Evolutionary conservation across 2,329 filamentous ascomycete genomes (phyloP), one percentile per base, ranked within the genome.

Genomic region (Pseudogymnoascus sp.): DNA sequence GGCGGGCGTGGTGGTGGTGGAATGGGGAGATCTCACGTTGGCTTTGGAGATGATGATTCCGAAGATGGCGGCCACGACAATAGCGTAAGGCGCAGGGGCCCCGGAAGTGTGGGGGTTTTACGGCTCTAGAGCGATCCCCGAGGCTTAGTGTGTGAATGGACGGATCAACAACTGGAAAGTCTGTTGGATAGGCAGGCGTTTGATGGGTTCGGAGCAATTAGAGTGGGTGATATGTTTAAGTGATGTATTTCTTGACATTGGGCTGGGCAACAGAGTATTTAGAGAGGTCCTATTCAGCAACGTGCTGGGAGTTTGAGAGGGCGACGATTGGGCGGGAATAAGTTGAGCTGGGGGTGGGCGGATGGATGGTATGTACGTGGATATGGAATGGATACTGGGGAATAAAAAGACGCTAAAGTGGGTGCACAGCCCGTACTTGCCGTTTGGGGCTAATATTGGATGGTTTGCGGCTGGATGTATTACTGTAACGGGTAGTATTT

Each of bases 51-150:
- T 28, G 41, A 28, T 47, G 41, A 47, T 47, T 47, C 41, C 22
- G 41, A 47, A 28, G 41, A 47, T 47, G 22, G 41, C 41, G 41
- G 41, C 41, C 41, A 28, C 41, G 41, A 47, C 41, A 47, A 39
- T 39, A 47, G 41, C 41, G 41, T 47, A 47, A 47, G 41, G 41
- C 41, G 41, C 41, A 47, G 28, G 22, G 41, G 41, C 41, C 41
- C 22, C 22, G 41, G 22, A 28, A 47, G 41, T 47, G 41, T 47
- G 41, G 41, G 38, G 41, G 25, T 47, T 28, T 39, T 28, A 28
- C 41, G 22, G 41, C 41, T 47, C 22, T 47, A 16, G 41, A 47
- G 22, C 41, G 41, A 47, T 47, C 41, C 41, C 41, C 41, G 41
- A 47, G 41, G 41, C 41, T 28, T 47, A 47, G 41, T 47, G 12